A percentile compares a stretch with the other conserved stretches of the same genome.
These are phyloP conservation scores for Claviceps spartinae DNA, from an alignment of 2,329 filamentous ascomycete species.

Conservation along the genomic window DNA sequence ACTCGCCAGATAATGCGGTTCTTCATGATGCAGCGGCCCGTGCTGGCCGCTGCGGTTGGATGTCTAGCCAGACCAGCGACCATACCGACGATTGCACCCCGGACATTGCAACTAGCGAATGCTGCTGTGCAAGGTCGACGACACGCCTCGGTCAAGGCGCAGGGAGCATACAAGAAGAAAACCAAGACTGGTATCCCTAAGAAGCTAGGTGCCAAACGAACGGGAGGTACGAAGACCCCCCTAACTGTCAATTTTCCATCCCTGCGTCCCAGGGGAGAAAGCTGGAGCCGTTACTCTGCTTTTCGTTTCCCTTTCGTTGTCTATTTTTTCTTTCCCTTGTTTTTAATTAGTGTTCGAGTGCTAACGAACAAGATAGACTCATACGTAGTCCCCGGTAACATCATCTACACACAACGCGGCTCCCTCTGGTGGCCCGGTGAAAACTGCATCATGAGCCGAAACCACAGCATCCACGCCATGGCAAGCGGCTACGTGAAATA, in stretches of 20 bases:
- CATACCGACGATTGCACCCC: not conserved
- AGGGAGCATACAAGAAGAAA: constrained; percentile 54
- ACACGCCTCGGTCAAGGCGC: constrained; percentile 47
- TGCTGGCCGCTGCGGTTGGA: constrained; percentile 23
- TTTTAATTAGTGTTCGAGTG: not conserved
- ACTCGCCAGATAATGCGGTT: constrained; percentile 28
- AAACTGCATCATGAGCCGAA: constrained; percentile 86
- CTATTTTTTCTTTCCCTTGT: not conserved
- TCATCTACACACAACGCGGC: constrained; percentile 93
- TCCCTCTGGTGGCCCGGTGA: constrained; percentile 92
- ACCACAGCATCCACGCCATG: constrained; percentile 88
- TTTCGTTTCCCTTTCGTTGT: not conserved
- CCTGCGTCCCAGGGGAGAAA: too few species aligned
- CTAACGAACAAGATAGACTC: constrained; percentile 46
- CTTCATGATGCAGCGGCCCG: constrained; percentile 31
- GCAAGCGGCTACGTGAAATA: constrained; percentile 88
- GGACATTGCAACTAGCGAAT: constrained; percentile 21
- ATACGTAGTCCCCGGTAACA: constrained; percentile 90
- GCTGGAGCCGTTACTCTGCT: not conserved
- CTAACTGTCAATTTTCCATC: not conserved
- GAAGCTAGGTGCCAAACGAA: constrained; percentile 88
- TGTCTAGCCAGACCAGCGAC: constrained; percentile 1
- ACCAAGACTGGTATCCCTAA: constrained; percentile 52
- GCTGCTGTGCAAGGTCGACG: constrained; percentile 34
- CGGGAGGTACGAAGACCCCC: constrained; percentile 49